Evolutionary conservation across 345 rosid species (phyloP).

Genomic region (Brassica cretica): DNA sequence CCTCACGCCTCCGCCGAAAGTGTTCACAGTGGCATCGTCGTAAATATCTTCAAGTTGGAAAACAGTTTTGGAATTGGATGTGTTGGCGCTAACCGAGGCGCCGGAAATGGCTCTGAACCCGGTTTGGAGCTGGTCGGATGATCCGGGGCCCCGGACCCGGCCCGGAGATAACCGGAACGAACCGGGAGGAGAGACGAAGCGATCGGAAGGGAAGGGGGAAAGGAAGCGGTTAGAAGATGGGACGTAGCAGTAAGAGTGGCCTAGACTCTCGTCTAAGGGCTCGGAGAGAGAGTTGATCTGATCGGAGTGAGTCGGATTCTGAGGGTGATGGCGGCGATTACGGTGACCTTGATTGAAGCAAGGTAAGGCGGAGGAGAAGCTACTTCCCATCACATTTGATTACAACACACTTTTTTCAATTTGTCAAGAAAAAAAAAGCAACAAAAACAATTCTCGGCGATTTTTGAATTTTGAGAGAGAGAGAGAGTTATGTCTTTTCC

Average conservation of each 20-base stretch:
- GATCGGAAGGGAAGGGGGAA: constrained; percentile 87
- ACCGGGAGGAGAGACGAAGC: constrained; percentile 74
- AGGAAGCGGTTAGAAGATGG: constrained; percentile 86
- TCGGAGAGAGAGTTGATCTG: constrained; percentile 54
- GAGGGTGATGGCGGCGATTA: constrained; percentile 33
- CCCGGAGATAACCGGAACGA: constrained; percentile 90
- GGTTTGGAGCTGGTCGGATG: constrained; percentile 51
- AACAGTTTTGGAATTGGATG: constrained; percentile 79
- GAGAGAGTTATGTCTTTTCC: constrained; percentile 29
- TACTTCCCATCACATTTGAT: constrained; percentile 99
- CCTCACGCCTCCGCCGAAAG: constrained; percentile 54
- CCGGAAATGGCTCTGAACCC: constrained; percentile 86
- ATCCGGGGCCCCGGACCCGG: constrained; percentile 37
- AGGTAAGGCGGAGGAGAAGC: constrained; percentile 71
- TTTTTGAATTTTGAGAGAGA: constrained; percentile 4
- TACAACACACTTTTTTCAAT: constrained; percentile 32
- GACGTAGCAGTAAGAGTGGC: constrained; percentile 95
- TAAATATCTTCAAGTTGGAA: constrained; percentile 67
- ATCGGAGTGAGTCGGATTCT: constrained; percentile 15
- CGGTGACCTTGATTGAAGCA: constrained; percentile 68
- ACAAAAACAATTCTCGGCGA: constrained; percentile 21
- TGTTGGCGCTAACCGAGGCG: constrained; percentile 85
- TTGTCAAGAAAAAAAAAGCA: constrained; percentile 29
- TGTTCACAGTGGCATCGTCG: constrained; percentile 80
- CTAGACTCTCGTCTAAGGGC: constrained; percentile 90